A percentile compares a stretch with the other conserved stretches of the same genome.
Conservation (phyloP, 139 green algal genomes). For the Chlamydomonas schloesseri region DNA sequence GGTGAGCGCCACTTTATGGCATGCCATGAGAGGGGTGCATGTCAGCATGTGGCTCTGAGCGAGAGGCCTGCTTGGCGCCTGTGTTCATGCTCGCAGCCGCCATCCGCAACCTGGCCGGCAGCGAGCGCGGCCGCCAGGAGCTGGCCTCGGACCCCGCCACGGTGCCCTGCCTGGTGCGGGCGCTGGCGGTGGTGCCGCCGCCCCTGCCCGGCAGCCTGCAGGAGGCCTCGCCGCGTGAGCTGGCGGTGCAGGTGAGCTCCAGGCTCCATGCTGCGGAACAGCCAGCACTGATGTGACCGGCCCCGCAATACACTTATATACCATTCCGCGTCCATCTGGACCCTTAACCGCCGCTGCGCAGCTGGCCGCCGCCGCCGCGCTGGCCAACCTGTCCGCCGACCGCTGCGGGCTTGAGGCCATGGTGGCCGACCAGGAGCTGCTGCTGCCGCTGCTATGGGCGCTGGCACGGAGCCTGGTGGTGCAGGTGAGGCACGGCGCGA, state of each 20-base stretch:
- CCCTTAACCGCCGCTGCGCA: no score
- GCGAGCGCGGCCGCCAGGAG: conserved; percentile 39
- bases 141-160: conserved; percentile 40
- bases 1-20: no score
- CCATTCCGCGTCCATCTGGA: no score
- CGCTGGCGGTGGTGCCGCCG: background rate
- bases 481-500: background rate
- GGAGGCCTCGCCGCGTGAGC: background rate
- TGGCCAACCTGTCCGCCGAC: conserved; percentile 47
- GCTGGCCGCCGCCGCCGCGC: conserved; percentile 20
- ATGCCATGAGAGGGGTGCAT: no score
- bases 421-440: conserved; percentile 41
- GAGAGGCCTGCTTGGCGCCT: no score
- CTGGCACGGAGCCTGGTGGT: conserved; percentile 35
- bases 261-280: no score
- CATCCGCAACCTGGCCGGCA: conserved; percentile 44
- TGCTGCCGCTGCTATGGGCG: conserved; percentile 32
- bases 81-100: background rate
- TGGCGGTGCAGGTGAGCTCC: conserved; percentile 13
- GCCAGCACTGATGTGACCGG: no score
- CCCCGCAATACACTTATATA: no score
- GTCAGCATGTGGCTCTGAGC: no score
- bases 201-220: background rate
- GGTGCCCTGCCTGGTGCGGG: conserved; percentile 41
- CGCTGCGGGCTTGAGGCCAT: conserved; percentile 40